Conservation (phyloP, 441 rosid genomes). For the Iberis amara region DNA sequence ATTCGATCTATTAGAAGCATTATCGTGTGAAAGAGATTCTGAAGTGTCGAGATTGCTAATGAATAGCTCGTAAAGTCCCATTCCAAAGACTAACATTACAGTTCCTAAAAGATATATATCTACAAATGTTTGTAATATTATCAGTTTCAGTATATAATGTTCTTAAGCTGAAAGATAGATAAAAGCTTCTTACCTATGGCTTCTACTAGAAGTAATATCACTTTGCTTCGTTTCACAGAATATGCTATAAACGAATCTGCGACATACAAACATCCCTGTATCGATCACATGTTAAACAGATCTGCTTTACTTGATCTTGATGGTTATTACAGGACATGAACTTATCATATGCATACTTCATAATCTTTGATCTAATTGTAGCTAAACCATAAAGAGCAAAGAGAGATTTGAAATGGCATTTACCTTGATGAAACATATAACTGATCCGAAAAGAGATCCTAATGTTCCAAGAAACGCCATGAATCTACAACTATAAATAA, state of each 20-base stretch:
- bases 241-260: constrained; percentile 51
- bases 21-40: constrained; percentile 37
- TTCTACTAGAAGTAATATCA: constrained; percentile 74
- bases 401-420: background rate
- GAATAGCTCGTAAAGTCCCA: constrained; percentile 90
- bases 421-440: constrained; percentile 65
- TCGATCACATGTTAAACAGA: constrained; percentile 9
- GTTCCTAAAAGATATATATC: constrained; percentile 91
- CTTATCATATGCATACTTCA: background rate
- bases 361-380: background rate
- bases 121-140: constrained; percentile 24
- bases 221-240: constrained; percentile 50
- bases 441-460: constrained; percentile 60
- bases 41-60: constrained; percentile 68
- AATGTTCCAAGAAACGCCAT: constrained; percentile 60
- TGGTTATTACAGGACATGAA: background rate
- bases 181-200: constrained; percentile 61
- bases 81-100: constrained; percentile 93
- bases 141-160: background rate
- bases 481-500: constrained; percentile 55
- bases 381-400: background rate
- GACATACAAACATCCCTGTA: constrained; percentile 77
- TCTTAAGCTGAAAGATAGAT: background rate
- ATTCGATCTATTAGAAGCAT: constrained; percentile 43
- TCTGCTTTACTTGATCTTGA: background rate